A percentile compares a stretch with the other conserved stretches of the same genome.
phyloP scores from a whole-genome alignment of 2,329 filamentous ascomycete genomes.

The Fusarium annulatum region DNA sequence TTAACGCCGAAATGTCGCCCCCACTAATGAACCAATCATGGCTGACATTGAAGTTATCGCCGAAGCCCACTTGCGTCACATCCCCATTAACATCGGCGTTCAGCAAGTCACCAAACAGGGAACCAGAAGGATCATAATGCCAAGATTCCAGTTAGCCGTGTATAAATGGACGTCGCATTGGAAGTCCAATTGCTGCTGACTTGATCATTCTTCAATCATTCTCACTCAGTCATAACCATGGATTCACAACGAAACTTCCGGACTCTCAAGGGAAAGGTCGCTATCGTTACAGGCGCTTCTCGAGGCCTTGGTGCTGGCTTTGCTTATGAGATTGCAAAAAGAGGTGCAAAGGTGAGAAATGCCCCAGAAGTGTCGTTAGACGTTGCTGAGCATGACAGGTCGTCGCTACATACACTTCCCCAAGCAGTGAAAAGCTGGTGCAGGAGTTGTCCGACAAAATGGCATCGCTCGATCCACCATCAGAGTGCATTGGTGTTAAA shows the following conservation, averaged over 20 bases:
- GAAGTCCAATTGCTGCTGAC: accelerated
- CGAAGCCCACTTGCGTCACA: slow-evolving; percentile 18
- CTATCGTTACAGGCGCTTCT: slow-evolving; percentile 26
- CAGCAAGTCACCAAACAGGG: not conserved
- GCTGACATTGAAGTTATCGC: not conserved
- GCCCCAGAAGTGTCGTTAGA: accelerated
- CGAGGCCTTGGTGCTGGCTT: slow-evolving; percentile 27
- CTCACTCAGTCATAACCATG: not conserved
- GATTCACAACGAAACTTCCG: slow-evolving; percentile 1
- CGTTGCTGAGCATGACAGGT: not conserved
- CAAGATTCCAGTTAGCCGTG: not conserved
- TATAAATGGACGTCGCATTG: not conserved
- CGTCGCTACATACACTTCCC: slow-evolving; percentile 30
- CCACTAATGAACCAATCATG: not conserved
- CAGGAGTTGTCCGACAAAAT: slow-evolving; percentile 15
- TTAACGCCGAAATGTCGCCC: slow-evolving; percentile 11
- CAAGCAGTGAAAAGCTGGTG: slow-evolving; percentile 8
- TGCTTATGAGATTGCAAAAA: slow-evolving; percentile 22
- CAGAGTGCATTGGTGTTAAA: slow-evolving; percentile 14
- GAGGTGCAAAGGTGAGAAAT: slow-evolving; percentile 20
- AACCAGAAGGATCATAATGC: not conserved
- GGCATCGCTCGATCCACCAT: not conserved
- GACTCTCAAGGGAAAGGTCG: slow-evolving; percentile 29
- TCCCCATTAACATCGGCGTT: not conserved
- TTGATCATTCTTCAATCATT: not conserved